Evolutionary conservation across 306 rosid species (phyloP).

Genomic region (Rubus parviflorus): DNA sequence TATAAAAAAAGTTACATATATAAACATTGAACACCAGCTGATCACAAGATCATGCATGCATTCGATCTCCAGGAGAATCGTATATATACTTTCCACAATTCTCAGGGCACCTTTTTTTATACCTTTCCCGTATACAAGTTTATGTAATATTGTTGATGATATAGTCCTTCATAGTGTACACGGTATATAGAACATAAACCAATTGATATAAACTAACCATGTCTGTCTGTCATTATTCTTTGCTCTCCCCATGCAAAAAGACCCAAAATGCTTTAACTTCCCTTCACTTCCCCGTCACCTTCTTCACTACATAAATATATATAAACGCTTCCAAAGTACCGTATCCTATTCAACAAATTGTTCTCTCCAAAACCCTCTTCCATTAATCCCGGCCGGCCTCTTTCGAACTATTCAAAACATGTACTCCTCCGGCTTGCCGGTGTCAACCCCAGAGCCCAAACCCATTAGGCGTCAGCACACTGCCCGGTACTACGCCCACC

Average conservation of each 20-base stretch:
- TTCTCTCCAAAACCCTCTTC: not conserved
- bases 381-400: not conserved
- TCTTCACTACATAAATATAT: conserved; percentile 27
- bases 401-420: conserved; percentile 28
- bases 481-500: conserved; percentile 56
- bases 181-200: not conserved
- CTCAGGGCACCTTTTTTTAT: conserved; percentile 31
- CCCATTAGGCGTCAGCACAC: conserved; percentile 61
- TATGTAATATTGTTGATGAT: not conserved
- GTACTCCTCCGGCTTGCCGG: conserved; percentile 42
- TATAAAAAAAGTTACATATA: not conserved
- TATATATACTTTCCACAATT: conserved; percentile 31
- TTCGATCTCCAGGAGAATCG: conserved; percentile 16
- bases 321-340: not conserved
- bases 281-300: conserved; percentile 25
- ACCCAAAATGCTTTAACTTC: conserved; percentile 34
- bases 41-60: not conserved
- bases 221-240: conserved; percentile 43
- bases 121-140: not conserved
- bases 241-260: conserved; percentile 51
- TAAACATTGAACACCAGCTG: not conserved
- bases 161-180: not conserved
- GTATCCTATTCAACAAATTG: conserved; percentile 15
- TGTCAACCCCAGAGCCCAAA: conserved; percentile 23
- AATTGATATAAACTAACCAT: too few relatives aligned